Evolutionary conservation across 805 yeast species (phyloP), one percentile per base, ranked within the genome.

Genomic region (Millerozyma miso): DNA sequence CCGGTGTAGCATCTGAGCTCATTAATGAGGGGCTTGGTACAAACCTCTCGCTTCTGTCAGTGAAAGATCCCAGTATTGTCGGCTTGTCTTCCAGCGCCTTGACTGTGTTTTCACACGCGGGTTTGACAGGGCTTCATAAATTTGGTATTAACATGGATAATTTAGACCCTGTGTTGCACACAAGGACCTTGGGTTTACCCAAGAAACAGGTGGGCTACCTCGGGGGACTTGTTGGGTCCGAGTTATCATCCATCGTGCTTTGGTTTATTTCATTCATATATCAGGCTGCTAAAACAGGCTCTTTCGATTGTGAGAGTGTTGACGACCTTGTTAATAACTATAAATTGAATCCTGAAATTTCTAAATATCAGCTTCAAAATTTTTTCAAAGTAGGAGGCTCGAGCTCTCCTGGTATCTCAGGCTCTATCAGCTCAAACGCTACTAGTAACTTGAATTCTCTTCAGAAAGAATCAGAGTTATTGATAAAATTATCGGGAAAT

Each of bases 201-300:
- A 38, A 33, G 19, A 35, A 31, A n/a, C 43, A 42, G 8, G 15
- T 43, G 14, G 36, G 37, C 12, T 44, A 42, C 33, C 29, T 46
- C 8, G 33, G 42, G 3, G 41, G 46, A 4, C 33, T 49, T n/a
- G 13, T 38, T 2, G 40, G 43, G 3, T 31, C 41, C 3, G 50
- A 49, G 31, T 8, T 34, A 2, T 33, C 36, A 10, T 47, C 44
- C 19, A 35, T 39, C 15, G 38, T 44, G 17, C 15, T 46, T 16
- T 48, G 52, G 52, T 46, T 42, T 33, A 20, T 40, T 10, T 43
- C 50, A 6, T 36, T 40, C 39, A 20, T 35, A 16, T 36, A 41
- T 34, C 43, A 39, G 13, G 38, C 48, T 35, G 33, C 46, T 10
- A 31, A 32, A 16, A 19, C 26, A 4, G 52, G 52, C 2, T 36